Evolutionary conservation across 495 filamentous ascomycete genomes (phyloP), one percentile per base, ranked within the genome.

Genomic region (Penicillium subrubescens): DNA sequence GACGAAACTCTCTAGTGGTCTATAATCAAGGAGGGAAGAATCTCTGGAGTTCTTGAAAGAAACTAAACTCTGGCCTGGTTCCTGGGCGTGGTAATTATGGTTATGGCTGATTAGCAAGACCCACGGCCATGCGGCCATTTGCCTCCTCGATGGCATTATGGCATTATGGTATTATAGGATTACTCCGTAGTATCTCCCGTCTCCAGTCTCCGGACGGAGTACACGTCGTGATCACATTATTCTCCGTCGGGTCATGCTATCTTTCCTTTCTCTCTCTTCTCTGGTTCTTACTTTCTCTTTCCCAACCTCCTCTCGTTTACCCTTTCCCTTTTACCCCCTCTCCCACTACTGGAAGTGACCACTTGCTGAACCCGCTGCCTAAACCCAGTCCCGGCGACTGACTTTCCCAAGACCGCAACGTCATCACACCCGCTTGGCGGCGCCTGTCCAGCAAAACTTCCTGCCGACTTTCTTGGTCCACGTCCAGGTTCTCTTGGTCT

Each of bases 371-470:
- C 53, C 56, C 35, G 25, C 25, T 41, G 39, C 35, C 39, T 19
- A 50, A 31, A 56, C 15, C 23, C 51, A 61, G 34, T 39, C 57
- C 57, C 51, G 37, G 54, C 41, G 41, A 60, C 57, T 61, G 41
- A 33, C 39, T 29, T 54, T 54, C 31, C 48, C 44, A 41, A 57
- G 44, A 12, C 57, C 56, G 64, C 55, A 67, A 67, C 64, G 64
- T 67, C 64, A 67, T 56, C 60, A 43, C 35, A 37, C 56, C 54
- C 55, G 61, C 54, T 56, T 64, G 60, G 60, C 60, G 41, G 29
- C 43, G n/a, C 53, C 17, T 57, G 19, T 17, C 54, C 21, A 35
- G 21, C 60, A 58, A 29, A 39, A 29, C 57, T 35, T 29, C 27
- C 25, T 46, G 21, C 35, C 35, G 35, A 44, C 35, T 58, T 46